Evolutionary conservation across 2,329 filamentous ascomycete genomes (phyloP).

Genomic region (Colletotrichum falcatum): DNA sequence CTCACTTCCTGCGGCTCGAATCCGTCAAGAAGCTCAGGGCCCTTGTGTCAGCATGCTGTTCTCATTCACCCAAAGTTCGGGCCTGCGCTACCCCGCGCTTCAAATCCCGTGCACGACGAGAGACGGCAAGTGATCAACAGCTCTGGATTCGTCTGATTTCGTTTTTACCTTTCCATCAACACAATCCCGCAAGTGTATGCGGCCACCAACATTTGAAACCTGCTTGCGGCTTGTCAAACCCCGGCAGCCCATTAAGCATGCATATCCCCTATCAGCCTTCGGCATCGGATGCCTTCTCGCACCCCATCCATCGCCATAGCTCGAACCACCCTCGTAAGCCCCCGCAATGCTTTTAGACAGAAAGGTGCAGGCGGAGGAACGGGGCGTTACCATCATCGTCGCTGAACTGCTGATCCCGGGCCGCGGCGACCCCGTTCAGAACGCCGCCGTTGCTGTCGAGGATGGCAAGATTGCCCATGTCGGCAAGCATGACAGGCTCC

Average conservation of each 20-base stretch:
- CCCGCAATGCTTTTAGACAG: slow-evolving; percentile 1
- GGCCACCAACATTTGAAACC: background rate
- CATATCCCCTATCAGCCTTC: slow-evolving; percentile 11
- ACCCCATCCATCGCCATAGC: background rate
- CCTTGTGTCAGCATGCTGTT: background rate
- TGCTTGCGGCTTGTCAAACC: background rate
- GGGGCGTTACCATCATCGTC: slow-evolving; percentile 40
- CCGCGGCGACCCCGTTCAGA: slow-evolving; percentile 54
- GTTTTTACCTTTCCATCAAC: too few relatives aligned
- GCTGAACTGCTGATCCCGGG: slow-evolving; percentile 60
- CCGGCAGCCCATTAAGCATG: slow-evolving; percentile 4
- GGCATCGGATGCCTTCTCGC: background rate
- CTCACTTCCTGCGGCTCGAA: background rate
- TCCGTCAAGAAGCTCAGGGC: background rate
- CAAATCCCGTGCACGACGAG: background rate
- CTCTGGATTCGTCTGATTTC: background rate
- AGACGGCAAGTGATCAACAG: background rate
- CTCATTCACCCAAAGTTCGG: background rate
- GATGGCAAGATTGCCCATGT: slow-evolving; percentile 56
- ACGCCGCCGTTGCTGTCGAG: slow-evolving; percentile 55
- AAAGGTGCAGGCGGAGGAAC: background rate
- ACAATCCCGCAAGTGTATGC: background rate
- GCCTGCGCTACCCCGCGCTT: slow-evolving; percentile 9
- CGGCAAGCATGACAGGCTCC: slow-evolving; percentile 48
- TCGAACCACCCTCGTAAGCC: background rate